These are phyloP conservation scores for Heracleum sosnowskyi DNA, from an alignment of 129 eudicot species.

Conservation along the genomic window DNA sequence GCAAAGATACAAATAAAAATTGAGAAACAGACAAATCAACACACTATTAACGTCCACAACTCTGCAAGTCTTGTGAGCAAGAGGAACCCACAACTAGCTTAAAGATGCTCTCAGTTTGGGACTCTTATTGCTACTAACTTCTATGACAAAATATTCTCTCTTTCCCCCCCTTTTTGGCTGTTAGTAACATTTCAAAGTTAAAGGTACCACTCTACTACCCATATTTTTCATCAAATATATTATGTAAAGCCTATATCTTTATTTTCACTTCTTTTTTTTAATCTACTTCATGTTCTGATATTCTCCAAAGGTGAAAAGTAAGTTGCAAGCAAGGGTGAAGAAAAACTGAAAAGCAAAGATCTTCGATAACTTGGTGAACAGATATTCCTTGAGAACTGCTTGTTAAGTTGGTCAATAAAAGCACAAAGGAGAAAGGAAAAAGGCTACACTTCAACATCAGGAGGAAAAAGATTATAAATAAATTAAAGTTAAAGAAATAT, in stretches of 20 bases:
- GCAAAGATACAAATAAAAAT: neutral
- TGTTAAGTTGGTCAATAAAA: neutral
- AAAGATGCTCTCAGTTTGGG: slow-evolving; percentile 3
- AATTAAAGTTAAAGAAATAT: neutral
- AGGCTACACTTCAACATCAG: neutral
- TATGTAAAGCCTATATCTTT: neutral
- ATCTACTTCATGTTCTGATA: neutral
- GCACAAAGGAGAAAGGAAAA: slow-evolving; percentile 3
- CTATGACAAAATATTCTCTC: slow-evolving; percentile 13
- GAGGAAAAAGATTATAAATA: neutral
- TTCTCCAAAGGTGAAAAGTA: slow-evolving; percentile 1
- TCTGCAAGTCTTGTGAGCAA: slow-evolving; percentile 3
- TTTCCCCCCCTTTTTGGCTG: neutral
- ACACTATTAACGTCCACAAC: slow-evolving; percentile 3
- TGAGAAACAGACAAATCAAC: neutral
- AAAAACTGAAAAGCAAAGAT: neutral
- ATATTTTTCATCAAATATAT: neutral
- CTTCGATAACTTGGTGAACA: neutral
- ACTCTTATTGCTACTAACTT: slow-evolving; percentile 11
- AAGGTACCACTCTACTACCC: neutral
- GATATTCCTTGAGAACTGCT: slow-evolving; percentile 4
- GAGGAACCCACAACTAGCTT: slow-evolving; percentile 11
- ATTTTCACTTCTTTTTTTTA: neutral
- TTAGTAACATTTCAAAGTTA: neutral
- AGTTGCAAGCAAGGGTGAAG: slow-evolving; percentile 3